phyloP scores from a whole-genome alignment of 2,329 filamentous ascomycete genomes.

The Talaromyces piceae region DNA sequence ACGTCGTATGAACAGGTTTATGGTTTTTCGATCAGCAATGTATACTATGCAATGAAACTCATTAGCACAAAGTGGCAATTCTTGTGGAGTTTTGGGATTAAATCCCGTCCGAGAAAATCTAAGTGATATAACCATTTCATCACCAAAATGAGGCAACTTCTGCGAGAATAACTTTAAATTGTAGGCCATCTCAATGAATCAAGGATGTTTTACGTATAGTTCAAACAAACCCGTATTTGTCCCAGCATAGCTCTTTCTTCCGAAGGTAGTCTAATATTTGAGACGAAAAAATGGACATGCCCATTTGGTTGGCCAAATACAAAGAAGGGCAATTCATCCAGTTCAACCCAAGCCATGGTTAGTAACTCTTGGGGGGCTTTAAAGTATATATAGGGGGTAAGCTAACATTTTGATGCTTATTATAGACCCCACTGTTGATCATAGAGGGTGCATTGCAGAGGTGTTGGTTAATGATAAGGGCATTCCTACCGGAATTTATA shows the following conservation, averaged over 20 bases:
- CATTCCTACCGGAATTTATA: constrained; percentile 1
- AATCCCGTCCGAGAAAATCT: neutral
- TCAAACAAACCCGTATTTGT: neutral
- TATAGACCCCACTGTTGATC: constrained; percentile 9
- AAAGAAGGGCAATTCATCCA: neutral
- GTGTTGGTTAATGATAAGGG: constrained; percentile 7
- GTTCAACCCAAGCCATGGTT: neutral
- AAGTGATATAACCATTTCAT: constrained; percentile 9
- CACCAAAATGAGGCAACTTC: neutral
- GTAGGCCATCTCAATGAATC: constrained; percentile 4
- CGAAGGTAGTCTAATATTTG: neutral
- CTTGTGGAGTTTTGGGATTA: neutral
- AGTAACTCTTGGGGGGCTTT: neutral
- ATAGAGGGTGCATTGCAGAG: constrained; percentile 7
- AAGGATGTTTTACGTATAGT: neutral
- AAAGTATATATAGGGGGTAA: neutral
- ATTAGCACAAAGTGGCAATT: neutral
- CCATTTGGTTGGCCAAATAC: neutral
- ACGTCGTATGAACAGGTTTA: neutral
- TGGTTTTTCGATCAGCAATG: neutral
- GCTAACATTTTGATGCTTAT: neutral
- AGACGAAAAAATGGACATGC: neutral
- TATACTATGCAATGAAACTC: neutral
- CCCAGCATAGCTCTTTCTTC: neutral
- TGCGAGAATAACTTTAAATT: neutral